Conservation (phyloP, 768 basidiomycete species). For the Lactarius vividus region DNA sequence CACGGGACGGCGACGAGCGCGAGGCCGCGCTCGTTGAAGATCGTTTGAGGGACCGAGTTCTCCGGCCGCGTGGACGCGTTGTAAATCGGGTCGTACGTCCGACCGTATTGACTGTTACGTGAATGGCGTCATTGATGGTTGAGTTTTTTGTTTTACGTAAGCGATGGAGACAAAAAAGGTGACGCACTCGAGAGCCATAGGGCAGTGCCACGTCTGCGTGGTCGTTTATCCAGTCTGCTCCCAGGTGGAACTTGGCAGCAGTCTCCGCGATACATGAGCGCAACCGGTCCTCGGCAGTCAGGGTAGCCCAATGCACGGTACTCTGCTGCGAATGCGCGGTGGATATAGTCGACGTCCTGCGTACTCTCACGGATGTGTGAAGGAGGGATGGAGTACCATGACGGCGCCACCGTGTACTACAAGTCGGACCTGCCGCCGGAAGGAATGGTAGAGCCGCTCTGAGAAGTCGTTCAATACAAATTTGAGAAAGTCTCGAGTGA, state of each 20-base stretch:
- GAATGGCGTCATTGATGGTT: neutral
- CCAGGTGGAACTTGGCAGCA: slow-evolving; percentile 48
- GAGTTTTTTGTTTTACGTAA: neutral
- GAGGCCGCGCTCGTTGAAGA: slow-evolving; percentile 54
- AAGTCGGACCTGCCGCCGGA: slow-evolving; percentile 54
- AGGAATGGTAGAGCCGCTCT: slow-evolving; percentile 42
- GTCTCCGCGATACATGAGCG: slow-evolving; percentile 55
- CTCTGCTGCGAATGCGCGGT: slow-evolving; percentile 57
- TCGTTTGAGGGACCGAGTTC: slow-evolving; percentile 45
- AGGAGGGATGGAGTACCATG: slow-evolving; percentile 60
- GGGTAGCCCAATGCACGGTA: slow-evolving; percentile 46
- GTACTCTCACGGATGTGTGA: slow-evolving; percentile 50
- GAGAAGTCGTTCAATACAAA: slow-evolving; percentile 42
- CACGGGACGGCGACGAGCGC: slow-evolving; percentile 63
- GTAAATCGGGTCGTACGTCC: slow-evolving; percentile 59
- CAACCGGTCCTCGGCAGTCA: slow-evolving; percentile 56
- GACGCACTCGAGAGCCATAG: slow-evolving; percentile 59
- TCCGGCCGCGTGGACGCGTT: slow-evolving; percentile 45
- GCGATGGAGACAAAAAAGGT: neutral
- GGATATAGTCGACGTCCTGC: slow-evolving; percentile 66
- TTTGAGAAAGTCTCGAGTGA: slow-evolving; percentile 8
- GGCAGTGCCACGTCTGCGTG: slow-evolving; percentile 72
- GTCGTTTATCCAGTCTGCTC: slow-evolving; percentile 76
- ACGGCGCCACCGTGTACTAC: slow-evolving; percentile 73
- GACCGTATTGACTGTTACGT: slow-evolving; percentile 27